Conservation (phyloP, 164 flowering plant genomes). For the Dillenia turbinata region DNA sequence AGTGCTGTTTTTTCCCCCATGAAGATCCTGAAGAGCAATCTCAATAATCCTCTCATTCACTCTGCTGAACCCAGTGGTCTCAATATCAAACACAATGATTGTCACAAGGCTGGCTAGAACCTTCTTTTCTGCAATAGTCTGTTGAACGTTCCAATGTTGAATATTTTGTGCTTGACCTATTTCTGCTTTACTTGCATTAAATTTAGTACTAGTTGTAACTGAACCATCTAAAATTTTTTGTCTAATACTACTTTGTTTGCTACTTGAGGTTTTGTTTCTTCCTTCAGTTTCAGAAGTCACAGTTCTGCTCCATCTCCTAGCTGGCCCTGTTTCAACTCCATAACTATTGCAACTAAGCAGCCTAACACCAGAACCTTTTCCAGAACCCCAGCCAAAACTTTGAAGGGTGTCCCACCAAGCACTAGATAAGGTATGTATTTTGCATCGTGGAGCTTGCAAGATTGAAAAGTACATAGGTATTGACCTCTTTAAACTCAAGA, state of each 20-base stretch:
- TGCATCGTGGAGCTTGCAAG: conserved; percentile 45
- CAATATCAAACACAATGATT: conserved; percentile 66
- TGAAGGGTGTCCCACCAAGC: conserved; percentile 37
- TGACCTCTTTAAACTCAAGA: conserved; percentile 34
- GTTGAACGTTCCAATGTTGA: conserved; percentile 32
- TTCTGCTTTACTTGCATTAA: conserved; percentile 26
- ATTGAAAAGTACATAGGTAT: conserved; percentile 49
- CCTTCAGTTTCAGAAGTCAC: conserved; percentile 39
- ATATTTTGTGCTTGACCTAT: conserved; percentile 22
- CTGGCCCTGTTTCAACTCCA: conserved; percentile 29
- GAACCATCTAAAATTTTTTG: conserved; percentile 35
- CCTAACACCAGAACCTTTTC: conserved; percentile 23
- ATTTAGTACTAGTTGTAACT: conserved; percentile 22
- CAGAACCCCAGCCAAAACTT: conserved; percentile 17
- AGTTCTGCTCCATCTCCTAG: conserved; percentile 37
- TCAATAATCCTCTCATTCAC: conserved; percentile 62
- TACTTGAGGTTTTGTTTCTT: conserved; percentile 25
- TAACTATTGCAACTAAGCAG: conserved; percentile 28
- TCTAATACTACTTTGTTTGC: conserved; percentile 26
- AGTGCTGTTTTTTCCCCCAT: conserved; percentile 81
- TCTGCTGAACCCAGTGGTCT: conserved; percentile 83
- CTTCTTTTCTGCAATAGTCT: conserved; percentile 25
- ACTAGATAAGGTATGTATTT: conserved; percentile 35
- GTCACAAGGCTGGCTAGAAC: conserved; percentile 44
- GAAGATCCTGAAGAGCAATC: conserved; percentile 77